A percentile compares a stretch with the other conserved stretches of the same genome.
Evolutionary conservation across 177 flowering plant genomes (phyloP).

Genomic region (Vitis hybrid): DNA sequence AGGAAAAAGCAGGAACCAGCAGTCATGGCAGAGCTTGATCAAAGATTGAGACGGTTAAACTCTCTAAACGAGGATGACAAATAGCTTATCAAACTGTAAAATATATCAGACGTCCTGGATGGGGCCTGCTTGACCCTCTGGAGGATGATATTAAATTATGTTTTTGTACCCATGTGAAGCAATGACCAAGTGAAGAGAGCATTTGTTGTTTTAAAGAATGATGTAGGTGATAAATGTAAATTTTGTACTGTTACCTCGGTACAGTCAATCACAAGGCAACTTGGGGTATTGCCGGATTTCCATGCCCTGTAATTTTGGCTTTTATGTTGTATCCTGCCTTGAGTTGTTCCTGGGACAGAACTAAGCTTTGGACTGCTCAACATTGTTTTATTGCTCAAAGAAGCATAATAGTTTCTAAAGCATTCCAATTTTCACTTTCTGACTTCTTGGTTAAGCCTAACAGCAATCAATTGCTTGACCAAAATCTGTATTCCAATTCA

Average conservation of each 20-base stretch:
- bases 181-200: slow-evolving; percentile 1
- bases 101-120: slow-evolving; percentile 3
- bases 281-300: slow-evolving; percentile 3
- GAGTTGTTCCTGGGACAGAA: background rate
- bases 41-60: slow-evolving; percentile 73
- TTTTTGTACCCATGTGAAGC: background rate
- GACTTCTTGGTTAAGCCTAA: too few species aligned
- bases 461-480: too few species aligned
- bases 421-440: too few species aligned
- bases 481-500: too few species aligned
- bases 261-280: slow-evolving; percentile 1
- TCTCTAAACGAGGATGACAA: slow-evolving; percentile 43
- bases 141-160: slow-evolving; percentile 1
- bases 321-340: background rate
- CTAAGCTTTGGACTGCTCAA: background rate
- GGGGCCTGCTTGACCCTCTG: slow-evolving; percentile 13
- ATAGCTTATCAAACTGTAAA: slow-evolving; percentile 13
- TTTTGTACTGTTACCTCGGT: slow-evolving; percentile 4
- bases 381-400: too few species aligned
- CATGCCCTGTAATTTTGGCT: slow-evolving; percentile 8
- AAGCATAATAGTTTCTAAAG: too few species aligned
- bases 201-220: slow-evolving; percentile 8
- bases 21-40: slow-evolving; percentile 93
- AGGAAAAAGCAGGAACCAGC: slow-evolving; percentile 97
- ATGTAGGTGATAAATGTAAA: slow-evolving; percentile 18